phyloP scores from a whole-genome alignment of 179 eudicot species.

The Camellia oleifera region DNA sequence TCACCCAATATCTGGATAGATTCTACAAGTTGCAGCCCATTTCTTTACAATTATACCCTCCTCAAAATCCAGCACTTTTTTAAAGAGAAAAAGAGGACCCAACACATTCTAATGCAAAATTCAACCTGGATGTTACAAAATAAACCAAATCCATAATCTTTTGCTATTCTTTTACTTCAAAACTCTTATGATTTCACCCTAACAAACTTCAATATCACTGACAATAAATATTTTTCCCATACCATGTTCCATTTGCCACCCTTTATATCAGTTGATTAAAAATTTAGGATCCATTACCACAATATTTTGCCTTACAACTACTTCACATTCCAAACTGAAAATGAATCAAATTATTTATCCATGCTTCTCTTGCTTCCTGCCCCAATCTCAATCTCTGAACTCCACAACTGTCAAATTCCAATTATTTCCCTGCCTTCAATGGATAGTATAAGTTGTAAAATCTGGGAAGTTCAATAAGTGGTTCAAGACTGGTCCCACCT shows the following conservation, averaged over 20 bases:
- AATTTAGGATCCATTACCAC: background rate
- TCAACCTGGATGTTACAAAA: background rate
- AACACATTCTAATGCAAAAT: background rate
- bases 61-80: background rate
- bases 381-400: background rate
- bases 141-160: background rate
- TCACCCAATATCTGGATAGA: background rate
- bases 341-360: background rate
- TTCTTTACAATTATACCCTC: background rate
- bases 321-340: background rate
- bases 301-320: background rate
- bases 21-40: background rate
- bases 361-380: slow-evolving; percentile 2
- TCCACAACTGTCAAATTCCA: background rate
- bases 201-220: background rate
- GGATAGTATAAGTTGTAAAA: background rate
- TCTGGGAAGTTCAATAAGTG: background rate
- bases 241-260: background rate
- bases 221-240: background rate
- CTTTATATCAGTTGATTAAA: background rate
- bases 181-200: background rate
- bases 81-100: background rate
- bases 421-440: background rate
- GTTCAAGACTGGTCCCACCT: background rate
- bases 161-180: background rate